phyloP scores from a whole-genome alignment of 495 filamentous ascomycete genomes.

The Trichocladium uniseriatum region DNA sequence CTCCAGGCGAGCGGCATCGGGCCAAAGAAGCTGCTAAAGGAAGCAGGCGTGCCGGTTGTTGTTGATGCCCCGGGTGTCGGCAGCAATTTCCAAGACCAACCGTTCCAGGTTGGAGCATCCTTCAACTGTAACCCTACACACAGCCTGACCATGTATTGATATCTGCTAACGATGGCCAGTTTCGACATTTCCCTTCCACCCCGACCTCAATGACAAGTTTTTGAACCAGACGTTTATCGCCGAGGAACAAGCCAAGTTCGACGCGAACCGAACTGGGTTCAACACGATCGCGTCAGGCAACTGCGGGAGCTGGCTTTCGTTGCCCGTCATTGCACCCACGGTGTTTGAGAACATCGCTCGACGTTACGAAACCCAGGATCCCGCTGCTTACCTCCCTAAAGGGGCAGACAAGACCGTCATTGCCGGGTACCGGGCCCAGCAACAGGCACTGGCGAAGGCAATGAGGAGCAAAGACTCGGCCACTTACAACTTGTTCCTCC shows the following conservation, averaged over 20 bases:
- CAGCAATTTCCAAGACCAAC: constrained; percentile 49
- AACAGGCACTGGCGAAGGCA: constrained; percentile 26
- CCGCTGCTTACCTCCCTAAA: constrained; percentile 26
- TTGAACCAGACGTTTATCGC: constrained; percentile 29
- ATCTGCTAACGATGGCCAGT: no score
- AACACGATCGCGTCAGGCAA: constrained; percentile 33
- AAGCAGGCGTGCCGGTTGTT: constrained; percentile 33
- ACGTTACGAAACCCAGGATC: constrained; percentile 30
- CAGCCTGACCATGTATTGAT: no score
- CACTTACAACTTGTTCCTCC: constrained; percentile 30
- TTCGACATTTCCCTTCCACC: constrained; percentile 23
- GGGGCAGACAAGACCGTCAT: constrained; percentile 26
- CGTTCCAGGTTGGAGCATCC: constrained; percentile 22
- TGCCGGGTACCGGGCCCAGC: constrained; percentile 36
- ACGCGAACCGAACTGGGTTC: constrained; percentile 28
- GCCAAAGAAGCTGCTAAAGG: constrained; percentile 31
- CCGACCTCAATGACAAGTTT: constrained; percentile 23
- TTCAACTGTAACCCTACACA: constrained; percentile 23
- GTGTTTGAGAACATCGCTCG: constrained; percentile 25
- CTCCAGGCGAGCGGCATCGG: constrained; percentile 47
- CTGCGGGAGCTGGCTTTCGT: constrained; percentile 29
- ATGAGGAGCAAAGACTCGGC: constrained; percentile 30
- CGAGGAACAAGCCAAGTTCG: constrained; percentile 28
- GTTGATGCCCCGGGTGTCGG: constrained; percentile 46
- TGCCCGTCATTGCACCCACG: constrained; percentile 31